These are phyloP conservation scores for Fusarium nelsonii DNA, from an alignment of 2,329 filamentous ascomycete genomes.

Conservation along the genomic window DNA sequence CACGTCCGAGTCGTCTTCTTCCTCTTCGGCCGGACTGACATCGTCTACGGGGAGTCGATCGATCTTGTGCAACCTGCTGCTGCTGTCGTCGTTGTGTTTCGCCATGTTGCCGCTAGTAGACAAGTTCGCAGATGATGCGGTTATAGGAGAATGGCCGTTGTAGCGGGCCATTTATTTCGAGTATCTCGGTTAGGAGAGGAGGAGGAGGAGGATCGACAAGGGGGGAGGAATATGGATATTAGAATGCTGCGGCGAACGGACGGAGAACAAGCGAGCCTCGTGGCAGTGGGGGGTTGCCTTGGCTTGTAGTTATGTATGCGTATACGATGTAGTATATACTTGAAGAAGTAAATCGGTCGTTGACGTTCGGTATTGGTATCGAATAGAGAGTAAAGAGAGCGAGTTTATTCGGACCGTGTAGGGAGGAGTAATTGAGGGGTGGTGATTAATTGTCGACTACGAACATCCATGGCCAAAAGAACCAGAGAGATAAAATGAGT, in stretches of 20 bases:
- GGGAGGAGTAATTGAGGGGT: not conserved
- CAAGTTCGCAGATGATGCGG: constrained; percentile 19
- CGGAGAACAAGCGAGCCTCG: not conserved
- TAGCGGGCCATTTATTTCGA: constrained; percentile 32
- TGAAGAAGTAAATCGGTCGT: not conserved
- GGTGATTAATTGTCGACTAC: constrained; percentile 2
- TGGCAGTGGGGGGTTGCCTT: not conserved
- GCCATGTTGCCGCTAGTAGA: constrained; percentile 12
- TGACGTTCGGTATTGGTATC: constrained; percentile 6
- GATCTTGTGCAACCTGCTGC: constrained; percentile 2
- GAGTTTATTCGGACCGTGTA: constrained; percentile 4
- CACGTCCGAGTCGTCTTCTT: constrained; percentile 30
- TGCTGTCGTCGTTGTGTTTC: constrained; percentile 14
- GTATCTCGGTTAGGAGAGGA: constrained; percentile 5
- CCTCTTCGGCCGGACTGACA: constrained; percentile 39
- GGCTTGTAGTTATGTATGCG: not conserved
- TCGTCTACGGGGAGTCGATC: constrained; percentile 26
- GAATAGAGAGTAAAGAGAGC: constrained; percentile 10
- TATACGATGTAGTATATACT: constrained; percentile 6
- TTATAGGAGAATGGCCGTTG: constrained; percentile 18
- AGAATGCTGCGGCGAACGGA: constrained; percentile 2
- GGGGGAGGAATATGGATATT: constrained; percentile 7
- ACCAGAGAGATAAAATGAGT: not conserved
- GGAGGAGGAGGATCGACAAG: constrained; percentile 15
- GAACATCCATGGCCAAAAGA: constrained; percentile 25